Conservation (phyloP, 2,329 filamentous ascomycete genomes). For the Mariannaea sp. region DNA sequence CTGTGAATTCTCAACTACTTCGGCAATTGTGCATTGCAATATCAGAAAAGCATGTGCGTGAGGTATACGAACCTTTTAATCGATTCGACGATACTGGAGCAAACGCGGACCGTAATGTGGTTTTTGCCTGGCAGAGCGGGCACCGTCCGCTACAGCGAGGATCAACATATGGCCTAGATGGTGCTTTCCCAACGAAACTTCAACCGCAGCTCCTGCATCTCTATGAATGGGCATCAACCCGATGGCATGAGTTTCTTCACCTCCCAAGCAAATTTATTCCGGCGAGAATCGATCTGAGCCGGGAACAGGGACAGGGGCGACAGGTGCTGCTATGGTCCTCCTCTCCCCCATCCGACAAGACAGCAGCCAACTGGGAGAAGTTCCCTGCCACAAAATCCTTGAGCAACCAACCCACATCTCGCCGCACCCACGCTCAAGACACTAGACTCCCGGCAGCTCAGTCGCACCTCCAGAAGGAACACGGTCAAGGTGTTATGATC, state of each 20-base stretch:
- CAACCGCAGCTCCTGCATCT: slow-evolving; percentile 5
- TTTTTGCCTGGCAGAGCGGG: slow-evolving; percentile 21
- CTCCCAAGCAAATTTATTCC: neutral
- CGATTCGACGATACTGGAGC: slow-evolving; percentile 3
- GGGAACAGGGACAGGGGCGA: too few species aligned
- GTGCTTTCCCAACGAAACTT: slow-evolving; percentile 11
- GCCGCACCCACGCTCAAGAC: too few species aligned
- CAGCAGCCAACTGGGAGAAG: too few species aligned
- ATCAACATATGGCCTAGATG: slow-evolving; percentile 15
- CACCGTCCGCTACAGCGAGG: slow-evolving; percentile 16
- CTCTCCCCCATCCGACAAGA: too few species aligned
- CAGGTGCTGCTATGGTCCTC: too few species aligned
- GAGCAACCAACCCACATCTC: too few species aligned
- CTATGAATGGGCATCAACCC: slow-evolving; percentile 4
- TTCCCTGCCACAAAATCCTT: too few species aligned
- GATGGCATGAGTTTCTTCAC: neutral
- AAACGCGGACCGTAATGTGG: neutral
- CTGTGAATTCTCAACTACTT: neutral
- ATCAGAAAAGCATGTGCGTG: slow-evolving; percentile 10
- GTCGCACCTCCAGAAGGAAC: too few species aligned
- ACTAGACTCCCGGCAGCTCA: too few species aligned
- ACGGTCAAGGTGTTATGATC: too few species aligned
- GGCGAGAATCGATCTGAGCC: too few species aligned
- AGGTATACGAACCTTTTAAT: neutral
- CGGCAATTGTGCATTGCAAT: slow-evolving; percentile 15